Evolutionary conservation across 768 basidiomycete genomes (phyloP).

Genomic region (Tricholoma sp.): DNA sequence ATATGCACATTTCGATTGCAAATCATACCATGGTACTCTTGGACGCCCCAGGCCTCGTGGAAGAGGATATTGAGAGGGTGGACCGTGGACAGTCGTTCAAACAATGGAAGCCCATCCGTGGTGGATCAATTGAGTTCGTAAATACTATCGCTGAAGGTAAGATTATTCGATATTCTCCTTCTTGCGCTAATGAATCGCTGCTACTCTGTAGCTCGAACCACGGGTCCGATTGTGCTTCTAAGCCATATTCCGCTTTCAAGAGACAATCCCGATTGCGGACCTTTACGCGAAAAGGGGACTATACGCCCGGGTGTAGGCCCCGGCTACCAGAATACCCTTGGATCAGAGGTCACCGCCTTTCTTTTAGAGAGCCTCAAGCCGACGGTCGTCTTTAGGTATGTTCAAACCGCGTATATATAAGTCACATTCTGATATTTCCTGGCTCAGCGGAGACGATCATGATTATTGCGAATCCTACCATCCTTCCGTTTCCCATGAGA

Average conservation of each 20-base stretch:
- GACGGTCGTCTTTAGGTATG: constrained; percentile 69
- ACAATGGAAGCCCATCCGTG: constrained; percentile 42
- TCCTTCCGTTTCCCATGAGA: constrained; percentile 16
- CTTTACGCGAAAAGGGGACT: constrained; percentile 65
- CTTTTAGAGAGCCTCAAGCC: constrained; percentile 64
- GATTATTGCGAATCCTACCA: constrained; percentile 82
- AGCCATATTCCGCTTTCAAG: constrained; percentile 88
- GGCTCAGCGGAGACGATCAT: constrained; percentile 82
- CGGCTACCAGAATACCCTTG: constrained; percentile 85
- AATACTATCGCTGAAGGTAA: constrained; percentile 36
- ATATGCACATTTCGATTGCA: constrained; percentile 55
- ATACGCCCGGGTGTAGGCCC: constrained; percentile 71
- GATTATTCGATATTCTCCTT: constrained; percentile 1
- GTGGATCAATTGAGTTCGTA: constrained; percentile 52
- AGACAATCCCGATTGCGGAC: constrained; percentile 69
- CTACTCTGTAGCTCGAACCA: constrained; percentile 20
- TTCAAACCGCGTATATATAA: background rate
- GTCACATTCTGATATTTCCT: background rate
- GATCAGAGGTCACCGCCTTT: constrained; percentile 57
- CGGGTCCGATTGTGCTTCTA: constrained; percentile 62
- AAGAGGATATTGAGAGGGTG: constrained; percentile 60
- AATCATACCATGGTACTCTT: constrained; percentile 72
- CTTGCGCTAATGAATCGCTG: background rate
- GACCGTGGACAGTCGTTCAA: constrained; percentile 33
- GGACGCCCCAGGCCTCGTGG: constrained; percentile 68